phyloP scores from a whole-genome alignment of 257 asterid genomes.

The Solanum habrochaites region DNA sequence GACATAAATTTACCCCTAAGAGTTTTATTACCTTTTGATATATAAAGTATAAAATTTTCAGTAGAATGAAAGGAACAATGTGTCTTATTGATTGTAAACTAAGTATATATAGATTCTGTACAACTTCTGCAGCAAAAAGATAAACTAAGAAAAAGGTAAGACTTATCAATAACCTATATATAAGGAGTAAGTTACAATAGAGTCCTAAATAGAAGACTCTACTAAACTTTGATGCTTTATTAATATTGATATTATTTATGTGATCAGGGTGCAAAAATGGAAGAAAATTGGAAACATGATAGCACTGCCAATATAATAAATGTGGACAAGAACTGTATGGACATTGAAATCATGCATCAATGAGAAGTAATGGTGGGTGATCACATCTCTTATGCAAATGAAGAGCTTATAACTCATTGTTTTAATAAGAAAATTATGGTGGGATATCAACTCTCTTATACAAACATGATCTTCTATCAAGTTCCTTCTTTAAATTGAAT shows the following conservation, averaged over 20 bases:
- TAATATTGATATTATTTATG: too few relatives aligned
- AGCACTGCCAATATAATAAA: too few relatives aligned
- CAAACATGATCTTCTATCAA: background rate
- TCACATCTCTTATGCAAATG: too few relatives aligned
- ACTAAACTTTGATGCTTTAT: background rate
- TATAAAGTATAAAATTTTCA: background rate
- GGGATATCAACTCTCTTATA: too few relatives aligned
- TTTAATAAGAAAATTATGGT: too few relatives aligned
- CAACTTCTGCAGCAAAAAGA: background rate
- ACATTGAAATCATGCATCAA: too few relatives aligned
- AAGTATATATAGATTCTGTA: background rate
- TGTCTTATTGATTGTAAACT: background rate
- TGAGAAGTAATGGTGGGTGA: too few relatives aligned
- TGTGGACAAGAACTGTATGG: too few relatives aligned
- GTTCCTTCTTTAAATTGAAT: background rate
- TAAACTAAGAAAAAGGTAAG: background rate
- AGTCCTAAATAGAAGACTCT: background rate
- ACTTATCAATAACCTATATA: background rate
- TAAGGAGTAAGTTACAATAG: background rate
- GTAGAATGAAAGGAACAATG: background rate
- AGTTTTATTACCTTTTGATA: background rate
- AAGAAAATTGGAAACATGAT: too few relatives aligned
- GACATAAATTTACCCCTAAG: background rate
- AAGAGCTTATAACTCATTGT: too few relatives aligned
- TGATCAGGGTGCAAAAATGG: too few relatives aligned